Evolutionary conservation across 805 yeast species (phyloP).

Genomic region (Lachancea thermotolerans): DNA sequence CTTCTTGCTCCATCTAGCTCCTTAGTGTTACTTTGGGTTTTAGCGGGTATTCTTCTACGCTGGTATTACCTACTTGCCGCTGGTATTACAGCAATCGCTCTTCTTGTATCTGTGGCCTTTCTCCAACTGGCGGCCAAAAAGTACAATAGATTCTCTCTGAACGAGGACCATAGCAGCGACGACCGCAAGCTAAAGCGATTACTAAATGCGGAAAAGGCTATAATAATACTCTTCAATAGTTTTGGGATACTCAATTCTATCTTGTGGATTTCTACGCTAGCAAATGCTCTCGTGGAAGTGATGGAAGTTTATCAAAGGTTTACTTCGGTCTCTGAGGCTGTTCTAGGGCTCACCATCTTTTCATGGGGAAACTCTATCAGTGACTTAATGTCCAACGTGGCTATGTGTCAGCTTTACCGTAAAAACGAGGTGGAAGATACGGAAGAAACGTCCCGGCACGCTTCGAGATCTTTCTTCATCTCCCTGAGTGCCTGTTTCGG

Average conservation of each 20-base stretch:
- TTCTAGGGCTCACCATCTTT: slow-evolving; percentile 84
- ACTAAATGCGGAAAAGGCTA: neutral
- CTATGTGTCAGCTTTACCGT: slow-evolving; percentile 57
- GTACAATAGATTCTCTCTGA: slow-evolving; percentile 1
- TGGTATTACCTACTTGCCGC: slow-evolving; percentile 14
- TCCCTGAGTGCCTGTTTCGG: slow-evolving; percentile 93
- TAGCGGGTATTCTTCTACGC: slow-evolving; percentile 10
- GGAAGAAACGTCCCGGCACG: slow-evolving; percentile 15
- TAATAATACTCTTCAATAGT: slow-evolving; percentile 9
- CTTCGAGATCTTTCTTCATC: slow-evolving; percentile 73
- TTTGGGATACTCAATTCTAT: slow-evolving; percentile 30
- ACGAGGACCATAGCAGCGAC: neutral
- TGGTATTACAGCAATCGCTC: slow-evolving; percentile 3
- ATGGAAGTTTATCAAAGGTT: slow-evolving; percentile 29
- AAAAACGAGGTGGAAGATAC: slow-evolving; percentile 19
- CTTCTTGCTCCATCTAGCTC: slow-evolving; percentile 28
- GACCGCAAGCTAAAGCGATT: neutral
- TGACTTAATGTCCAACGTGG: slow-evolving; percentile 78
- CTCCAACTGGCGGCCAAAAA: neutral
- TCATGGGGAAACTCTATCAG: slow-evolving; percentile 94
- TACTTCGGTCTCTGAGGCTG: slow-evolving; percentile 59
- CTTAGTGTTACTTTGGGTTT: slow-evolving; percentile 15
- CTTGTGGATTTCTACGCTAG: slow-evolving; percentile 29
- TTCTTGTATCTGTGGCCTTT: slow-evolving; percentile 2
- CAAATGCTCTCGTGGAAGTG: slow-evolving; percentile 31